Conservation (phyloP, 805 yeast genomes). For the Nakazawaea siamensis region DNA sequence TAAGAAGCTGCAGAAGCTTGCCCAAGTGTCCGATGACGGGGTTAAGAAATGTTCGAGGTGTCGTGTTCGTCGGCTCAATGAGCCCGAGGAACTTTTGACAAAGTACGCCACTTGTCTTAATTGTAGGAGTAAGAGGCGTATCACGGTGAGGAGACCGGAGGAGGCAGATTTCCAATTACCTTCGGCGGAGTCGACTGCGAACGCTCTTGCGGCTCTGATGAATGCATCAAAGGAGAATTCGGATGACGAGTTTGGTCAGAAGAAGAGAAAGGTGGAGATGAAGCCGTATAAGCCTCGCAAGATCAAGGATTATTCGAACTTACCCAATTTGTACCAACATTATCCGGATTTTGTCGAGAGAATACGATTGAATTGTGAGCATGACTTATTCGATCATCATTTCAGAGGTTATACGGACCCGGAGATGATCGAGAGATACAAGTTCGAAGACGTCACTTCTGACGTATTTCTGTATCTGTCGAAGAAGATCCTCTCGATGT, state of each 20-base stretch:
- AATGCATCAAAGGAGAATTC: conserved; percentile 5
- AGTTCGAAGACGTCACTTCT: conserved; percentile 20
- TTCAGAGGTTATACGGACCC: conserved; percentile 25
- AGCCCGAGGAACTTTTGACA: conserved; percentile 22
- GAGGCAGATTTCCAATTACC: conserved; percentile 9
- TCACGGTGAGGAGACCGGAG: conserved; percentile 14
- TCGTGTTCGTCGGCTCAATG: conserved; percentile 28
- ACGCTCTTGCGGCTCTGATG: conserved; percentile 9
- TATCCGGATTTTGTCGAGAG: conserved; percentile 24
- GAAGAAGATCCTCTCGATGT: conserved; percentile 25
- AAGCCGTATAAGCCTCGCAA: conserved; percentile 15
- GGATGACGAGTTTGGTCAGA: background rate
- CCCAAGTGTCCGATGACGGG: conserved; percentile 3
- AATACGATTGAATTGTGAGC: conserved; percentile 24
- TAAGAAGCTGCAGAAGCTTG: background rate
- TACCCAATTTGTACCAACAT: conserved; percentile 27
- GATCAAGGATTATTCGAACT: conserved; percentile 19
- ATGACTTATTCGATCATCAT: conserved; percentile 28
- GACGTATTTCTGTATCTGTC: conserved; percentile 26
- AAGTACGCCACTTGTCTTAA: conserved; percentile 33
- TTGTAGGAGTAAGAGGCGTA: conserved; percentile 31
- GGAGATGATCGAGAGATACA: conserved; percentile 24
- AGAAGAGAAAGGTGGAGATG: background rate
- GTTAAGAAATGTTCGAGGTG: conserved; percentile 35
- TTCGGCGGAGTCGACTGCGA: conserved; percentile 9